phyloP scores from a whole-genome alignment of 2,329 filamentous ascomycete genomes.

The Hypoxylon sp. region DNA sequence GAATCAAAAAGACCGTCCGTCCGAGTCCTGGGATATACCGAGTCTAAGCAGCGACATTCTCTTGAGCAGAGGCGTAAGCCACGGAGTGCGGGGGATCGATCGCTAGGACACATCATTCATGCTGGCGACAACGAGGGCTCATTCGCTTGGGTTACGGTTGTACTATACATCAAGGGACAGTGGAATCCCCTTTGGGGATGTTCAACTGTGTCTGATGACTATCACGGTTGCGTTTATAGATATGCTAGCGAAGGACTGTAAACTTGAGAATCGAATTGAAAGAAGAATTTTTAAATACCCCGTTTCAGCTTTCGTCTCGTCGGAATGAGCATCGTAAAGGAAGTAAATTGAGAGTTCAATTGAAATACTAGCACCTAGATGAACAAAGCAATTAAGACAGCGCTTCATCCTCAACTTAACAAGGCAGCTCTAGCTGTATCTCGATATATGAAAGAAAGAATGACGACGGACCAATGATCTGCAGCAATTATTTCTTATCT shows the following conservation, averaged over 20 bases:
- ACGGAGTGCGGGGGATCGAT: constrained; percentile 15
- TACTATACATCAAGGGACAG: constrained; percentile 12
- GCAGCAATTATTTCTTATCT: neutral
- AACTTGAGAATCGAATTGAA: constrained; percentile 6
- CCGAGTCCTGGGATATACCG: neutral
- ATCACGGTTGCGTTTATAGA: constrained; percentile 13
- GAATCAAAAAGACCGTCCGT: neutral
- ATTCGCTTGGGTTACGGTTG: constrained; percentile 16
- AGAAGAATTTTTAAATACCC: constrained; percentile 7
- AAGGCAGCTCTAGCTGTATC: too few species aligned
- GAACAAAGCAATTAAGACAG: too few species aligned
- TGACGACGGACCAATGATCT: neutral
- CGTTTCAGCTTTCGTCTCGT: neutral
- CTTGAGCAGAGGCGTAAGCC: constrained; percentile 5
- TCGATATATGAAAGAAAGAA: neutral
- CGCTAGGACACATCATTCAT: constrained; percentile 6
- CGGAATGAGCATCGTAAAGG: neutral
- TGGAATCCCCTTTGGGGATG: neutral
- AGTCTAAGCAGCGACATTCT: constrained; percentile 3
- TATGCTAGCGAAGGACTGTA: constrained; percentile 1
- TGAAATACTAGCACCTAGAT: too few species aligned
- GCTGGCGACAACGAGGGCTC: constrained; percentile 4
- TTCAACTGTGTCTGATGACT: constrained; percentile 6
- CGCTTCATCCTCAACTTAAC: too few species aligned
- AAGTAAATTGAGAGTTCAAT: neutral